Base-by-base conservation (phyloP, 129 eudicot genomes). In the Helianthus tuberosus region DNA sequence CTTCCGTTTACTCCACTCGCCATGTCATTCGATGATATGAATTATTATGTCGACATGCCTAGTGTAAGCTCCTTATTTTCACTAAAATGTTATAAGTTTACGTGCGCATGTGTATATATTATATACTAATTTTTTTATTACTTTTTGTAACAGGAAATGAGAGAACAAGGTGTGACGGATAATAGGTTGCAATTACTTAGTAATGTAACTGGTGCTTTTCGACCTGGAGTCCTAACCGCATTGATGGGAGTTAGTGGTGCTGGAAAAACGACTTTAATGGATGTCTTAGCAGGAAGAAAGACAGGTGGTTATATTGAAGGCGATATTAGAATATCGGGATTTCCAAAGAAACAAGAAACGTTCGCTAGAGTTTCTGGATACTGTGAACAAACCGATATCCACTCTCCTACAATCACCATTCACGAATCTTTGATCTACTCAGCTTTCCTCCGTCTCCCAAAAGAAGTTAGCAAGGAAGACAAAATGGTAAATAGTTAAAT, bases 241-340 rank as follows among this genome's bases (percentile, higher is more conserved):
- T 64, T 86, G 36, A 86, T 86, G 91, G 91, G 91, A 61, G 88
- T 86, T 25, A 86, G 83, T 49, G 88, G 91, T 61, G 91, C 91
- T n/a, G 91, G 91, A 8, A 86, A 86, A 73, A 86, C 91, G 6
- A 86, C 88, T 1, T 73, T 86, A 5, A 41, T 86, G 83, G 91
- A 86, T 41, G 91, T 86, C 38, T 80, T 86, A 52, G 84, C 91
- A 7, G 91, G 91, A 75, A 75, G 91, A 54, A 83, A 86, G 71
- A 83, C 81, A 32, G 74, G 82, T 14, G 91, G 88, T 15, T 54
- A 50, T 62, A 86, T 84, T 10, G 86, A 83, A 69, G 91, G 91
- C 39, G 80, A 72, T 66, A 83, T 86, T 41, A 77, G 84, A 64
- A 83, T 86, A 6, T 79, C 82, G 0, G 91, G 91, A 9, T 83